Evolutionary conservation across 2,329 filamentous ascomycete genomes (phyloP).

Genomic region (Colletotrichum camelliae): DNA sequence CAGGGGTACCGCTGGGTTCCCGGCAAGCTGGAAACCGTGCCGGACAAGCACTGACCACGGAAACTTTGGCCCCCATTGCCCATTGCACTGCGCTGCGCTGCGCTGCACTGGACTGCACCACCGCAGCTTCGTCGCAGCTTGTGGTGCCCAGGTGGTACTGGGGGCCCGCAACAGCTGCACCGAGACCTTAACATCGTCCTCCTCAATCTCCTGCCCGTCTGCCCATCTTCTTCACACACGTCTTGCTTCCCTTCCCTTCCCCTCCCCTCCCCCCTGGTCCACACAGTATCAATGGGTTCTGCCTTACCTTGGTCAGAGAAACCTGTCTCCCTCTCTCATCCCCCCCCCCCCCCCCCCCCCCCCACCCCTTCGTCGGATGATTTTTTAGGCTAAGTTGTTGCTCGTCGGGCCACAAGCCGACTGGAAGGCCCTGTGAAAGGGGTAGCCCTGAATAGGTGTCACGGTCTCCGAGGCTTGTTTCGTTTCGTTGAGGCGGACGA

Average conservation of each 20-base stretch:
- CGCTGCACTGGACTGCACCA: not conserved
- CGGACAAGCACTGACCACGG: constrained; percentile 16
- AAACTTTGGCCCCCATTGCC: constrained; percentile 5
- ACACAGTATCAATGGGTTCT: not conserved
- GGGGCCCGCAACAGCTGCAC: not conserved
- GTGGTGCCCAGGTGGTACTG: not conserved
- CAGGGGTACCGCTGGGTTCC: constrained; percentile 8
- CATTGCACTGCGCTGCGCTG: not conserved
- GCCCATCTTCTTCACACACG: not conserved
- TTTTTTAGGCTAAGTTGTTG: constrained; percentile 6
- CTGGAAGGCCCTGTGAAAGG: constrained; percentile 1
- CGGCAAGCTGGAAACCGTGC: constrained; percentile 15
- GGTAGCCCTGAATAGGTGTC: constrained; percentile 18
- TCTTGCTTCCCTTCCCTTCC: not conserved
- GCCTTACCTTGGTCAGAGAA: not conserved
- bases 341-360: not conserved
- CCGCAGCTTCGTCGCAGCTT: not conserved
- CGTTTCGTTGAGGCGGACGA: constrained; percentile 22
- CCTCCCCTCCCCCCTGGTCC: not conserved
- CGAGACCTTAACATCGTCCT: not conserved
- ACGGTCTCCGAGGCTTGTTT: constrained; percentile 22
- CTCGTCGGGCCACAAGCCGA: constrained; percentile 13
- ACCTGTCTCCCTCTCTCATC: too few relatives aligned
- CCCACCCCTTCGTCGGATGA: constrained; percentile 5
- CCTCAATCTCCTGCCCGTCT: not conserved